Base-by-base conservation (phyloP, 1,284 basidiomycete species). In the Pterulicium gracile region DNA sequence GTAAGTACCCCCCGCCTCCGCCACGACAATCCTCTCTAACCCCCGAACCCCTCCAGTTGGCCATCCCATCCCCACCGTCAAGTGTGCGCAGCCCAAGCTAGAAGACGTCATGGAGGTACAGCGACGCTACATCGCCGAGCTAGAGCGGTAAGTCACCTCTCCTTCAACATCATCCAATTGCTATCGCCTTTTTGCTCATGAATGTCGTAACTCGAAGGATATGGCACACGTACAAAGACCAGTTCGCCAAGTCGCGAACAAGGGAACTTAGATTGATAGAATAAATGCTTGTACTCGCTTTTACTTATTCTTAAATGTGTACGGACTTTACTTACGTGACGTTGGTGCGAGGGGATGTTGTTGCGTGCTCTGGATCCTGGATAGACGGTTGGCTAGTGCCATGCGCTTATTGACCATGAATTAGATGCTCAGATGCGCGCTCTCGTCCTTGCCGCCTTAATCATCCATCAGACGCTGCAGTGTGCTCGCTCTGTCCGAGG, bases 161-260 rank as follows among this genome's bases (percentile, higher is more conserved):
- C 21, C 42, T 4, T 23, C 18, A 23, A 43, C 13, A 22, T 24
- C 22, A 39, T 42, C 14, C 4, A 39, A 42, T 24, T 19, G 22
- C 49, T 13, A 41, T 46, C 27, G 19, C 3, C 42, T 24, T 44
- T 36, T 43, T 41, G 36, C 48, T 41, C 17, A 47, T 44, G 24
- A 35, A 10, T 34, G 14, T 23, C 12, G 43, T 42, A 36, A 43
- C 18, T 20, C 27, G n/a, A 56, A 93, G 92, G 44, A 94, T 96
- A 54, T 97, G 93, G 93, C 77, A 97, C 59, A 81, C 83, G 18
- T 93, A 97, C 71, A 96, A 96, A 61, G 82, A 92, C 57, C 70
- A 79, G 50, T 91, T 89, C 56, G 88, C 89, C 21, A 80, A 84
- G 57, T 70, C 81, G 21, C 72, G 88, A 36, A 75, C 73, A 48